Conservation (phyloP, 495 filamentous ascomycete genomes). For the Hyaloscypha finlandica region DNA sequence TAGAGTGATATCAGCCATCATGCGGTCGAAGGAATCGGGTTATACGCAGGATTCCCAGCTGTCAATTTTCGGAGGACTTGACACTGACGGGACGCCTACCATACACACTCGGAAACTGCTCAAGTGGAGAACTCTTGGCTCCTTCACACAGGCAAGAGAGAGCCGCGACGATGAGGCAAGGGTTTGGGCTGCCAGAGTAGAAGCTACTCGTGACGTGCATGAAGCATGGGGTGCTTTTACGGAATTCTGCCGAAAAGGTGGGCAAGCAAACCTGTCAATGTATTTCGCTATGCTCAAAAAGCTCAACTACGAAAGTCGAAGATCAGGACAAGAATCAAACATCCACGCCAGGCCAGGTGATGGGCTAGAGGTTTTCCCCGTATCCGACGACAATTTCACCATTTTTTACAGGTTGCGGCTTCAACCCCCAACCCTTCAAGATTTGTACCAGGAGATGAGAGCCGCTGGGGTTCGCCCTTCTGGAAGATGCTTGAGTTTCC, state of each 20-base stretch:
- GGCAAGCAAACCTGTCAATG: slow-evolving; percentile 20
- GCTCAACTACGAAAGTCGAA: slow-evolving; percentile 23
- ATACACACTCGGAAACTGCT: slow-evolving; percentile 29
- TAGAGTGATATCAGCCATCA: slow-evolving; percentile 22
- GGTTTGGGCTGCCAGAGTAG: slow-evolving; percentile 32
- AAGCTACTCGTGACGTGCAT: slow-evolving; percentile 30
- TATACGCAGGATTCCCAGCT: slow-evolving; percentile 24
- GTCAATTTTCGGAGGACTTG: slow-evolving; percentile 29
- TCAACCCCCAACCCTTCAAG: slow-evolving; percentile 26
- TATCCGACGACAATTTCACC: slow-evolving; percentile 26
- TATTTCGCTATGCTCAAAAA: slow-evolving; percentile 34
- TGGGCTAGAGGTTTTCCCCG: slow-evolving; percentile 29
- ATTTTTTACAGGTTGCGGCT: slow-evolving; percentile 20
- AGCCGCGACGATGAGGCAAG: slow-evolving; percentile 1
- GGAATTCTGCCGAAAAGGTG: slow-evolving; percentile 10
- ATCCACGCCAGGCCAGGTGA: slow-evolving; percentile 23
- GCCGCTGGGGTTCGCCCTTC: slow-evolving; percentile 20
- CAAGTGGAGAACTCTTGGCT: background rate
- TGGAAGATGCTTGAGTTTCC: slow-evolving; percentile 25
- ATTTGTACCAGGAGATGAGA: slow-evolving; percentile 32
- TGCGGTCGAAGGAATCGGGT: slow-evolving; percentile 22
- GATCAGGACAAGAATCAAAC: slow-evolving; percentile 1
- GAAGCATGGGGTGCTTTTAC: slow-evolving; percentile 34
- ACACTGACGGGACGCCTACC: slow-evolving; percentile 34
- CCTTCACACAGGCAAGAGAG: background rate